Conservation (phyloP, 139 green algal genomes). For the Coelastrella sp. region DNA sequence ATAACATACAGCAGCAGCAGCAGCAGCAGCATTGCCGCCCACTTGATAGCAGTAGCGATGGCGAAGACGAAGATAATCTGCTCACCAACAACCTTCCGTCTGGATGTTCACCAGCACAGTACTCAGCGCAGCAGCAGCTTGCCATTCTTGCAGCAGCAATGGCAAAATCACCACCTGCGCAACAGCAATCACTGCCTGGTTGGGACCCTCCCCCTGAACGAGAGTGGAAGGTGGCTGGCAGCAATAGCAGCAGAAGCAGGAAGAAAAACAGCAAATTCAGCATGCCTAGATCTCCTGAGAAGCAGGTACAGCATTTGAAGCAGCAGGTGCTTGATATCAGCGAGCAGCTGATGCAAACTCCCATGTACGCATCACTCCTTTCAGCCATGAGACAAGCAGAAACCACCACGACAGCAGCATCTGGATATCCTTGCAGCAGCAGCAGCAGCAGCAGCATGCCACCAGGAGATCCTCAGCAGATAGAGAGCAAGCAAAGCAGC, state of each 20-base stretch:
- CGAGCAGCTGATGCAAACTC: background rate
- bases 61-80: background rate
- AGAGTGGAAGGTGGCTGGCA: background rate
- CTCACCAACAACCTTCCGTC: background rate
- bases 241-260: background rate
- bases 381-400: conserved; percentile 18
- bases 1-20: conserved; percentile 1
- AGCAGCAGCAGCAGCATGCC: conserved; percentile 26
- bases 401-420: conserved; percentile 8
- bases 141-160: conserved; percentile 26
- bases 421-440: background rate
- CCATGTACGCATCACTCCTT: background rate
- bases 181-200: background rate
- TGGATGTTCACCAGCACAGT: background rate
- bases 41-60: background rate
- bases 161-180: background rate
- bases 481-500: background rate
- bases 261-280: background rate
- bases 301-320: conserved; percentile 3
- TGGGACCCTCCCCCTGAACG: conserved; percentile 6
- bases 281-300: background rate
- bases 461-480: conserved; percentile 11
- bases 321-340: background rate
- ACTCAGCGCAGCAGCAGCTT: conserved; percentile 26
- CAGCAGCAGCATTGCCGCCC: conserved; percentile 2